Evolutionary conservation across 2,329 filamentous ascomycete species (phyloP), one percentile per base, ranked within the genome.

Genomic region (Zarea fungicola): DNA sequence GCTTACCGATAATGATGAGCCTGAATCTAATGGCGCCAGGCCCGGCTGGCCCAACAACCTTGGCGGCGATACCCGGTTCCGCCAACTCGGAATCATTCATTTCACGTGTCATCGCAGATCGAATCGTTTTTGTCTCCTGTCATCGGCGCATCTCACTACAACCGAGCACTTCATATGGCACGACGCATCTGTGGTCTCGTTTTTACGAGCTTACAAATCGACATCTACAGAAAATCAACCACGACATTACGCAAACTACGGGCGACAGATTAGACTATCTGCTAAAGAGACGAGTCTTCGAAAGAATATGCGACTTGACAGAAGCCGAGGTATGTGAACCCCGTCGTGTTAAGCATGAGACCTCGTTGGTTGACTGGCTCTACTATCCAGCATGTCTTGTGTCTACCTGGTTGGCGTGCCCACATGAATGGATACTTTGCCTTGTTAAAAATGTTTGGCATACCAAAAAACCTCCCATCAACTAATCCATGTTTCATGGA

Each of bases 261-360:
- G 46, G 39, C 14, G 16, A 48, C 11, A 22, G 13, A 8, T 14
- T 48, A 1, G 18, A 26, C 6, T 29, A 42, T 8, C 16, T 48
- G 23, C n/a, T 48, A 29, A 42, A 48, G 22, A 42, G 36, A 14
- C 46, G 46, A 28, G 23, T 48, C 7, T 39, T 48, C 6, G 46
- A 48, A n/a, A 21, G 46, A 36, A 48, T 48, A n/a, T 48, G 29
- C 26, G 46, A 48, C 19, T 29, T 48, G 22, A 48, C 42, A 39
- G 46, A 48, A 19, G 46, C 46, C 14, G 46, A 48, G 46, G 46
- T 34, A 48, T n/a, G 46, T 28, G 14, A 6, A 37, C 16, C 8
- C 26, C 10, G 8, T 14, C 10, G 23, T 14, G 14, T 14, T 11
- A 6, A 10, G 10, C 21, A 35, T 18, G 6, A 13, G 9, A 22